Evolutionary conservation across 768 basidiomycete species (phyloP).

Genomic region (Zangia roseola): DNA sequence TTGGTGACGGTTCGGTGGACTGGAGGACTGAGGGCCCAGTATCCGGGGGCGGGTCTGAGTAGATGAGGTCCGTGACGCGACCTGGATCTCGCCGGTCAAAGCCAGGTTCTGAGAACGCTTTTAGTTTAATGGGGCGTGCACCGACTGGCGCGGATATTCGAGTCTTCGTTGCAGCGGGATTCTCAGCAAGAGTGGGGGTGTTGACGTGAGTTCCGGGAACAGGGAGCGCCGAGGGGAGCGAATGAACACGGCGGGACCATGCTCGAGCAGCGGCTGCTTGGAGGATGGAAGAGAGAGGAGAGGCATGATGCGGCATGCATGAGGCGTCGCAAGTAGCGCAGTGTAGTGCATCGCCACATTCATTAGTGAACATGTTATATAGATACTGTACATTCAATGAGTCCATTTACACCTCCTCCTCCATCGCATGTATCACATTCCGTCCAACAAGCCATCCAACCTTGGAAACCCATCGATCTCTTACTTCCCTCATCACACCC

Average conservation of each 20-base stretch:
- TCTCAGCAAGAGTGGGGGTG: neutral
- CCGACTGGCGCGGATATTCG: neutral
- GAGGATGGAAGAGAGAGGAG: slow-evolving; percentile 40
- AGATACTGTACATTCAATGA: no score
- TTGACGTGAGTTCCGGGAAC: neutral
- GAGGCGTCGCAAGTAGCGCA: neutral
- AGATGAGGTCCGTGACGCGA: slow-evolving; percentile 5
- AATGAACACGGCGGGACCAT: slow-evolving; percentile 35
- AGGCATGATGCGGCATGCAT: slow-evolving; percentile 45
- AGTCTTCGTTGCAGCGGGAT: neutral
- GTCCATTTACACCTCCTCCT: slow-evolving; percentile 23
- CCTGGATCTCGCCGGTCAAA: slow-evolving; percentile 27
- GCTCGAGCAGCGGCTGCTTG: slow-evolving; percentile 52
- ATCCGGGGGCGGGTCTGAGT: slow-evolving; percentile 7
- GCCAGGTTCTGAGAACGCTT: slow-evolving; percentile 26
- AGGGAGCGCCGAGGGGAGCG: neutral
- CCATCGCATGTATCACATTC: slow-evolving; percentile 31
- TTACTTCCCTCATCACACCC: slow-evolving; percentile 42
- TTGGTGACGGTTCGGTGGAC: slow-evolving; percentile 1
- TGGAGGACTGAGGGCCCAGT: slow-evolving; percentile 1
- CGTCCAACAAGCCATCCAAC: slow-evolving; percentile 78
- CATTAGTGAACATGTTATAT: no score
- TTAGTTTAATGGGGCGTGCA: slow-evolving; percentile 19
- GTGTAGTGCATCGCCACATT: slow-evolving; percentile 11
- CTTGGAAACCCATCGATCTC: slow-evolving; percentile 68